Evolutionary conservation across 345 rosid genomes (phyloP), one percentile per base, ranked within the genome.

Genomic region (Orychophragmus violaceus): DNA sequence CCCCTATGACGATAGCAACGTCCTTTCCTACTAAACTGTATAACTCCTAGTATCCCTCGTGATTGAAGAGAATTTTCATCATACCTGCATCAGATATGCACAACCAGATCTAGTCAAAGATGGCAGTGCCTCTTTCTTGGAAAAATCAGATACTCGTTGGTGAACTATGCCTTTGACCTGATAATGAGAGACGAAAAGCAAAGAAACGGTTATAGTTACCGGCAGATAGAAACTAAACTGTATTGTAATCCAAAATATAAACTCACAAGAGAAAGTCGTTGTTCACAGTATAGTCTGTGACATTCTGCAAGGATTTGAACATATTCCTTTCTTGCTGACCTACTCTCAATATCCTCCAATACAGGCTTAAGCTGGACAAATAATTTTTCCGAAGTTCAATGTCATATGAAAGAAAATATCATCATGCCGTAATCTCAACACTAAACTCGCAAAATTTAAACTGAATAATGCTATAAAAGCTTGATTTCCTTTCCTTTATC

Each of bases 71-170:
- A 8, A 36, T 17, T 29, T 58, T 50, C 59, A 19, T 6, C 19
- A 32, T 82, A 92, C 98, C 97, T 87, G 97, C 87, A 85, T 88
- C 53, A 92, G 81, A 76, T 90, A 93, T 64, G 97, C 94, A 81
- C 98, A 93, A 58, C 98, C 97, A 28, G 97, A 86, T 82, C 98
- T 86, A 36, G 97, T 93, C 82, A 93, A 82, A 42, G 97, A 85
- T 52, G 97, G 92, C 80, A 93, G 78, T 36, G 87, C 82, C 82
- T 90, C 98, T 71, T 86, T 93, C 80, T 88, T 93, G 64, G 98
- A 32, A 79, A 86, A 93, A 62, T 90, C 95, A 68, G 87, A 81
- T 75, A 90, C 87, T 46, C 98, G 86, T 59, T 83, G 97, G 49
- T 87, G 89, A 70, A 90, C 98, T 63, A 87, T 88, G 75, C 94